phyloP scores from a whole-genome alignment of 768 basidiomycete genomes.

The Clitopilus passeckerianus region DNA sequence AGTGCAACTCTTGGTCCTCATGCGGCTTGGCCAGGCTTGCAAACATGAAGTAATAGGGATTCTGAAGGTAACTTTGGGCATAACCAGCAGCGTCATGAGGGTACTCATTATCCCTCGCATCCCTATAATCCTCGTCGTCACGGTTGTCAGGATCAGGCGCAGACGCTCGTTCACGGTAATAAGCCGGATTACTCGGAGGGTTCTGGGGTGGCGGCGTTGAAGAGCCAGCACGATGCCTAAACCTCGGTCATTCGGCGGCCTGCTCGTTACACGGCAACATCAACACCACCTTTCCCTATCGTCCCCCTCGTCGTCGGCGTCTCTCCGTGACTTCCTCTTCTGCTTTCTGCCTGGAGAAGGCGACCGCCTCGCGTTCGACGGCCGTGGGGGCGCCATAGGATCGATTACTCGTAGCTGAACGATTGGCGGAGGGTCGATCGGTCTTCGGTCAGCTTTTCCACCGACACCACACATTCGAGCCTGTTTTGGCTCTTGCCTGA shows the following conservation, averaged over 20 bases:
- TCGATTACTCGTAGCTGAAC: conserved; percentile 90
- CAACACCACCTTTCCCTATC: conserved; percentile 3
- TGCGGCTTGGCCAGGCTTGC: conserved; percentile 87
- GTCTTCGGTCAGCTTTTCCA: conserved; percentile 90
- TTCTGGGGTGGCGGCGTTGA: conserved; percentile 4
- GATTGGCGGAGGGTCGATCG: conserved; percentile 95
- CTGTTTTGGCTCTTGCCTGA: conserved; percentile 91
- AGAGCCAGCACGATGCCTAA: not conserved
- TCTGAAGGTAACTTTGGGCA: conserved; percentile 69
- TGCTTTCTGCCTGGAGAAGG: not conserved
- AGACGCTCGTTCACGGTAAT: not conserved
- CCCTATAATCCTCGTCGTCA: not conserved
- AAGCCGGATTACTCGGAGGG: conserved; percentile 1
- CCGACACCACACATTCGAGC: conserved; percentile 89
- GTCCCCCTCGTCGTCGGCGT: conserved; percentile 3
- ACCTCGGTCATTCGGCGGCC: not conserved
- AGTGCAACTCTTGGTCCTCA: conserved; percentile 84
- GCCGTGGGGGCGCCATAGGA: conserved; percentile 24
- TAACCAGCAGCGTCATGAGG: conserved; percentile 18
- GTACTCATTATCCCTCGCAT: not conserved
- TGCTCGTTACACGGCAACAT: not conserved
- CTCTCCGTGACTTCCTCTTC: conserved; percentile 1
- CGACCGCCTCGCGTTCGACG: not conserved
- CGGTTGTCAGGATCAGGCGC: not conserved
- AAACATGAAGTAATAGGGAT: conserved; percentile 96